Evolutionary conservation across 2,329 filamentous ascomycete species (phyloP).

Genomic region (Nannizziopsis barbatae): DNA sequence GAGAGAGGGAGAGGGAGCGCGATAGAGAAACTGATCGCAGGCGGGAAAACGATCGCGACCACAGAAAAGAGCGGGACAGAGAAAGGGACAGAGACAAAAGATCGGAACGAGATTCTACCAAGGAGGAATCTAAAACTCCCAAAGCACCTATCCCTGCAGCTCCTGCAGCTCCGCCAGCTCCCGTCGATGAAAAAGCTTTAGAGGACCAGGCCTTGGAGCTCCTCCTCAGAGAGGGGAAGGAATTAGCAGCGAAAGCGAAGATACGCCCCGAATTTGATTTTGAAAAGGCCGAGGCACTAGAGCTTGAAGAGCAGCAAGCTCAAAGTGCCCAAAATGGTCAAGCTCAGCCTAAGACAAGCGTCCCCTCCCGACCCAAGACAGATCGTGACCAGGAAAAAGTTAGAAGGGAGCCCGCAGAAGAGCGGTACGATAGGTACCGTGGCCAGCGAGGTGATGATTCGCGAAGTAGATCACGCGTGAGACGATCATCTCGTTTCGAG

Average conservation of each 20-base stretch:
- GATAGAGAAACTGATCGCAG: constrained; percentile 19
- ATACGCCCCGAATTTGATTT: constrained; percentile 43
- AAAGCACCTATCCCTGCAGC: background rate
- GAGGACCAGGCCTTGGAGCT: constrained; percentile 46
- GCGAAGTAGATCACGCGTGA: constrained; percentile 19
- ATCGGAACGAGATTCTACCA: constrained; percentile 14
- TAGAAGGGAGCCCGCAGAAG: constrained; percentile 7
- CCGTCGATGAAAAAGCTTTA: constrained; percentile 44
- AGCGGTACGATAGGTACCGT: constrained; percentile 6
- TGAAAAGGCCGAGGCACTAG: constrained; percentile 36
- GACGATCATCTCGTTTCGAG: constrained; percentile 19
- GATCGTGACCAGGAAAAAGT: constrained; percentile 1
- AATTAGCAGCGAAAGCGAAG: constrained; percentile 42
- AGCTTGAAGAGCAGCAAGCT: constrained; percentile 24
- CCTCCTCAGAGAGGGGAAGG: constrained; percentile 45
- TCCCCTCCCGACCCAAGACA: constrained; percentile 6
- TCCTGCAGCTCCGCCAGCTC: constrained; percentile 19
- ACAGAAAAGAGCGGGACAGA: constrained; percentile 23
- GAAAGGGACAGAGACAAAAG: constrained; percentile 16
- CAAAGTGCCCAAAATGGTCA: background rate
- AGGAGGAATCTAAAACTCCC: constrained; percentile 8
- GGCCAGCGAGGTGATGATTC: constrained; percentile 22
- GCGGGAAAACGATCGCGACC: constrained; percentile 25
- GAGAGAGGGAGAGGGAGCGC: constrained; percentile 22
- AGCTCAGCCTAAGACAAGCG: background rate